Conservation (phyloP, 805 yeast genomes). For the Myxozyma lipomycoides region DNA sequence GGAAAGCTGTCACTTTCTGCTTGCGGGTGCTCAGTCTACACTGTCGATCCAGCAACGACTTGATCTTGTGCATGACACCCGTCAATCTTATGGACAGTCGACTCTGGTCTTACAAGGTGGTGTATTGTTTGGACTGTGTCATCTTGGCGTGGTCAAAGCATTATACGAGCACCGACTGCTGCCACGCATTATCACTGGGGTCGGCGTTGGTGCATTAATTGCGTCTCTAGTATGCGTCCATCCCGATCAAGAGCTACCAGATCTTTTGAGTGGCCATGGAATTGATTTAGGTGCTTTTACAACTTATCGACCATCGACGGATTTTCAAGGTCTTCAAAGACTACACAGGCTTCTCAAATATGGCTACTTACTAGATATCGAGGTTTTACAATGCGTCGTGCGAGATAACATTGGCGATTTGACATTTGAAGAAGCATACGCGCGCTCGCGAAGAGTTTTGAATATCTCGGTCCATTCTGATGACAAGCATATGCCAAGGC, state of each 20-base stretch:
- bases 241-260: conserved; percentile 57
- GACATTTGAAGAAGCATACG: conserved; percentile 91
- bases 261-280: conserved; percentile 35
- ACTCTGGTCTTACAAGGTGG: conserved; percentile 94
- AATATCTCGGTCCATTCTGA: conserved; percentile 85
- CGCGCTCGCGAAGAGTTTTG: conserved; percentile 69
- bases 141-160: conserved; percentile 85
- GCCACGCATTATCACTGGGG: conserved; percentile 85
- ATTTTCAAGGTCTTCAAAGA: conserved; percentile 6
- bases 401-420: conserved; percentile 68
- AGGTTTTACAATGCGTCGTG: conserved; percentile 74
- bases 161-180: conserved; percentile 68
- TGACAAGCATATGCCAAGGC: conserved; percentile 45
- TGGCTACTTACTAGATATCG: conserved; percentile 83
- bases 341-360: conserved; percentile 65
- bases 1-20: conserved; percentile 58
- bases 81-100: conserved; percentile 84
- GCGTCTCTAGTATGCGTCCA: conserved; percentile 80
- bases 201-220: conserved; percentile 90
- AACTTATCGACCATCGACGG: background rate
- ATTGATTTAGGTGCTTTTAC: conserved; percentile 20
- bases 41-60: conserved; percentile 49
- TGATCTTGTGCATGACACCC: conserved; percentile 79
- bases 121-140: conserved; percentile 88
- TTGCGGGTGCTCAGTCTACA: conserved; percentile 32